A percentile compares a stretch with the other conserved stretches of the same genome.
phyloP scores from a whole-genome alignment of 768 basidiomycete genomes.

The Suillus spraguei region DNA sequence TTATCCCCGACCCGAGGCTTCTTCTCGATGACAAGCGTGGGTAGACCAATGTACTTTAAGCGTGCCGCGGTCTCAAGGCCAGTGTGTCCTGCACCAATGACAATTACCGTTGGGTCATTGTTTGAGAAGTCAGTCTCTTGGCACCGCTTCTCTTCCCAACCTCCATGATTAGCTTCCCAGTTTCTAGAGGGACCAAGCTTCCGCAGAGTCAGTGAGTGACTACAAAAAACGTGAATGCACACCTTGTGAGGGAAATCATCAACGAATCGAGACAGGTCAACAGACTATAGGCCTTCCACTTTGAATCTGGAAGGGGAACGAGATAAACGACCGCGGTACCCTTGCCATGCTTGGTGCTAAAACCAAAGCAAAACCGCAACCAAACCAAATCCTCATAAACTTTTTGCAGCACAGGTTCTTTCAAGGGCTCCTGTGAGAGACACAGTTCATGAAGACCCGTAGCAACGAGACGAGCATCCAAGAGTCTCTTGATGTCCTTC shows the following conservation, averaged over 20 bases:
- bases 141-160: slow-evolving; percentile 53
- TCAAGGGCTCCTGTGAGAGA: slow-evolving; percentile 27
- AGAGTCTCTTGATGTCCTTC: slow-evolving; percentile 39
- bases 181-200: slow-evolving; percentile 45
- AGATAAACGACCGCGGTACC: slow-evolving; percentile 58
- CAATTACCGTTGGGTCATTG: slow-evolving; percentile 56
- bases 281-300: slow-evolving; percentile 63
- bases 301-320: slow-evolving; percentile 42
- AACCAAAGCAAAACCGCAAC: slow-evolving; percentile 58
- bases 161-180: slow-evolving; percentile 47
- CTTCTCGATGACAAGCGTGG: slow-evolving; percentile 57
- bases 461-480: slow-evolving; percentile 39
- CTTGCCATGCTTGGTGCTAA: slow-evolving; percentile 50
- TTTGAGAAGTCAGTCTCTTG: slow-evolving; percentile 48
- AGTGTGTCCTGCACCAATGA: slow-evolving; percentile 68
- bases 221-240: neutral
- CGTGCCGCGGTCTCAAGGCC: slow-evolving; percentile 68
- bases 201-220: slow-evolving; percentile 3
- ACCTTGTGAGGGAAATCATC: slow-evolving; percentile 56
- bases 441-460: slow-evolving; percentile 21
- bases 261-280: slow-evolving; percentile 64
- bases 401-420: slow-evolving; percentile 35
- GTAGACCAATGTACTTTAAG: slow-evolving; percentile 60
- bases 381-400: slow-evolving; percentile 58
- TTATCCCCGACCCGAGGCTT: slow-evolving; percentile 53